Conservation (phyloP, 768 basidiomycete genomes). For the Auriculariales sp. region DNA sequence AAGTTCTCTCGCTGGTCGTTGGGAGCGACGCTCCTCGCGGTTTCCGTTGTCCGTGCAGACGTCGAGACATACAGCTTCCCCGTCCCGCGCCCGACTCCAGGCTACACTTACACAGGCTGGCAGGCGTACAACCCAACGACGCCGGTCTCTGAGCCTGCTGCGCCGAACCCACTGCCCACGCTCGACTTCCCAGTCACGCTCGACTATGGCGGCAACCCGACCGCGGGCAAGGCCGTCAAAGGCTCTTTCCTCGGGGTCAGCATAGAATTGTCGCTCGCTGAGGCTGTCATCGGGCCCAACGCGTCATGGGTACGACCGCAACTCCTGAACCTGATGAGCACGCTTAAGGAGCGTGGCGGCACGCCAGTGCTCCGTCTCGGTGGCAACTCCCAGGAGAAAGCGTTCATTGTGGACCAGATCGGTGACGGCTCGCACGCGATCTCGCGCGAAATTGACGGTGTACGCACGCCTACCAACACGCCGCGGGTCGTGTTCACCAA, state of each 20-base stretch:
- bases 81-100: background rate
- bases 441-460: conserved; percentile 2
- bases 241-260: conserved; percentile 49
- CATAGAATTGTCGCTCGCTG: conserved; percentile 48
- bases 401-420: conserved; percentile 14
- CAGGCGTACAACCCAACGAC: conserved; percentile 5
- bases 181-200: background rate
- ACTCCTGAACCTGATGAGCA: conserved; percentile 33
- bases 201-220: background rate
- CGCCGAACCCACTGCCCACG: background rate
- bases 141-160: background rate
- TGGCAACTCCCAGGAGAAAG: conserved; percentile 37
- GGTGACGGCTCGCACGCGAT: conserved; percentile 19
- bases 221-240: conserved; percentile 22
- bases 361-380: conserved; percentile 29
- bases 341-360: conserved; percentile 26
- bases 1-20: too few relatives aligned
- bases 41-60: background rate
- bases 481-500: conserved; percentile 48
- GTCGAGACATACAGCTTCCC: background rate
- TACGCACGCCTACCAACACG: conserved; percentile 32
- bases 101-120: background rate
- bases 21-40: too few relatives aligned
- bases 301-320: conserved; percentile 17
- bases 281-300: conserved; percentile 23